A percentile compares a stretch with the other conserved stretches of the same genome.
Evolutionary conservation across 2,329 filamentous ascomycete species (phyloP).

Genomic region (Septoria petroselini): DNA sequence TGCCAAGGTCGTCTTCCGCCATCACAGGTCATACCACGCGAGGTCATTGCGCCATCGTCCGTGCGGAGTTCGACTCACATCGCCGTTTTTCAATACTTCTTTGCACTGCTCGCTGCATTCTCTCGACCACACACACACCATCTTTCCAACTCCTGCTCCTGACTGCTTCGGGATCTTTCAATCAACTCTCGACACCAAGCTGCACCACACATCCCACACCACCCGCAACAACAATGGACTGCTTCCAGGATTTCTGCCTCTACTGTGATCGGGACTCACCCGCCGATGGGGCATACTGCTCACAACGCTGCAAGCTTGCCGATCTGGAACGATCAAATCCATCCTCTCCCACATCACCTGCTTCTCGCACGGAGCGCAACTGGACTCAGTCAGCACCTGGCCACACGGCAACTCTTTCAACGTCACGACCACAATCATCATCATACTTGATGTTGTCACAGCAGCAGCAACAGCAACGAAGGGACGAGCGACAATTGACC

Average conservation of each 20-base stretch:
- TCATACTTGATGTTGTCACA: slow-evolving; percentile 26
- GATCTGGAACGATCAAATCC: slow-evolving; percentile 69
- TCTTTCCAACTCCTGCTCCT: background rate
- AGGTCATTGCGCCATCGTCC: slow-evolving; percentile 29
- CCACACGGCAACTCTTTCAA: slow-evolving; percentile 17
- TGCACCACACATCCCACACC: no score
- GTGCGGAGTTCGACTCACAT: slow-evolving; percentile 23
- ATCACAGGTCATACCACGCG: slow-evolving; percentile 20
- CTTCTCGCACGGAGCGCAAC: slow-evolving; percentile 13
- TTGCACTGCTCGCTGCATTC: slow-evolving; percentile 10
- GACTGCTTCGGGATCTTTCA: background rate
- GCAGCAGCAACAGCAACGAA: slow-evolving; percentile 11
- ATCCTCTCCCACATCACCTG: slow-evolving; percentile 45
- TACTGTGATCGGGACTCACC: slow-evolving; percentile 88
- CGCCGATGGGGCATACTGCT: slow-evolving; percentile 76
- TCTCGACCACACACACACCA: slow-evolving; percentile 2
- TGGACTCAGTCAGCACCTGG: slow-evolving; percentile 14
- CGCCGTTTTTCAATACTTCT: slow-evolving; percentile 18
- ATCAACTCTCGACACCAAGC: slow-evolving; percentile 7
- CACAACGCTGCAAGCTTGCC: slow-evolving; percentile 82
- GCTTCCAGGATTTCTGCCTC: slow-evolving; percentile 91
- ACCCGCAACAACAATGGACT: slow-evolving; percentile 53
- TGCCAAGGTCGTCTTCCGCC: slow-evolving; percentile 16
- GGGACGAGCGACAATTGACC: slow-evolving; percentile 43
- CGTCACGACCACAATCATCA: slow-evolving; percentile 24